phyloP scores from a whole-genome alignment of 192 early-diverging fungal species.

The Coemansia sp. region DNA sequence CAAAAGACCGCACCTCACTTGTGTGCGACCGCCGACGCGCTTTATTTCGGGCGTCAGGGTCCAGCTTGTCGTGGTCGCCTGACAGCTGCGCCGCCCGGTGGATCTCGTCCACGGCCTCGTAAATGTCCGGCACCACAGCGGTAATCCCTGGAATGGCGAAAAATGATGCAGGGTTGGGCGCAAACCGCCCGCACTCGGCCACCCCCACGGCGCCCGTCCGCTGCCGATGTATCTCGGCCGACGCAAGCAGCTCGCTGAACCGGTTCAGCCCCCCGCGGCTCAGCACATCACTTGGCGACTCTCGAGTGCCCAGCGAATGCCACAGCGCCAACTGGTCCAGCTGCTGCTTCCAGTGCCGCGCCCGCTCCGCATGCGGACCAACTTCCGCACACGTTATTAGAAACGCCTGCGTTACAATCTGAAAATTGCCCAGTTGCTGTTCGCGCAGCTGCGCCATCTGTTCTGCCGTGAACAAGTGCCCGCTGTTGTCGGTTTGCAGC shows the following conservation, averaged over 20 bases:
- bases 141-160: slow-evolving; percentile 51
- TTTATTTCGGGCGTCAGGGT: not conserved
- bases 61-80: slow-evolving; percentile 2
- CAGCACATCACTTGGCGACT: slow-evolving; percentile 33
- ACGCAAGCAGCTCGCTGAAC: slow-evolving; percentile 32
- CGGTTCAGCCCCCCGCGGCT: slow-evolving; percentile 28
- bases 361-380: slow-evolving; percentile 25
- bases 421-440: slow-evolving; percentile 55
- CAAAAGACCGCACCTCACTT: slow-evolving; percentile 32
- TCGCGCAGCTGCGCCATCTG: slow-evolving; percentile 52
- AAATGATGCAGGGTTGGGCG: slow-evolving; percentile 46
- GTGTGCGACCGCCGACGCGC: not conserved
- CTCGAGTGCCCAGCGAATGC: slow-evolving; percentile 45
- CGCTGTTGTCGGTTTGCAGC: slow-evolving; percentile 32
- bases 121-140: slow-evolving; percentile 38
- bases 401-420: slow-evolving; percentile 53
- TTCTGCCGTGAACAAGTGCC: slow-evolving; percentile 41
- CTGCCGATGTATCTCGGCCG: slow-evolving; percentile 17
- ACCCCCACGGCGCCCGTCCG: slow-evolving; percentile 18
- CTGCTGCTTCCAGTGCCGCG: slow-evolving; percentile 53
- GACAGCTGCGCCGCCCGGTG: slow-evolving; percentile 41
- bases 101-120: slow-evolving; percentile 51
- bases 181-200: slow-evolving; percentile 34
- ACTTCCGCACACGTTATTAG: slow-evolving; percentile 37
- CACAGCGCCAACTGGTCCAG: slow-evolving; percentile 46